phyloP scores from a whole-genome alignment of 192 early-diverging fungal genomes.

The Coemansia sp. region DNA sequence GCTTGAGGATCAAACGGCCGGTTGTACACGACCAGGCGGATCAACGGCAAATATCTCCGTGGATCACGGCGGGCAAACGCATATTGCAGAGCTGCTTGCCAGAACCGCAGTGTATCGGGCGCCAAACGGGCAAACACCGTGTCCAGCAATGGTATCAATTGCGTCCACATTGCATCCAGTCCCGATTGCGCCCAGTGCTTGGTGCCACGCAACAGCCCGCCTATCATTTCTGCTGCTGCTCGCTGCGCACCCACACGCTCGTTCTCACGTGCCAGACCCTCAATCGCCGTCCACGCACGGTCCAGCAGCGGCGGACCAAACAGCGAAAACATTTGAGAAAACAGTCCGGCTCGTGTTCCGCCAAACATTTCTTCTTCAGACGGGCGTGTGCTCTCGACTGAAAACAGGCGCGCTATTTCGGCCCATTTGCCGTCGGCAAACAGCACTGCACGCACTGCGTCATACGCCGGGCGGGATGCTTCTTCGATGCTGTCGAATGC shows the following conservation, averaged over 20 bases:
- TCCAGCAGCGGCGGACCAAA: constrained; percentile 65
- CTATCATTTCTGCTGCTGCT: constrained; percentile 75
- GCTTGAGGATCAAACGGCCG: constrained; percentile 68
- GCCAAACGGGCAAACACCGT: constrained; percentile 65
- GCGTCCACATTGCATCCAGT: constrained; percentile 64
- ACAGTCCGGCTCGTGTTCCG: constrained; percentile 60
- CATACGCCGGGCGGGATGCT: constrained; percentile 57
- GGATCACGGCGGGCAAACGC: constrained; percentile 71
- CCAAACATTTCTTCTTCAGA: constrained; percentile 69
- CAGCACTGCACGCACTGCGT: constrained; percentile 58
- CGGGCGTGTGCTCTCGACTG: constrained; percentile 64
- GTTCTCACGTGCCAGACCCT: constrained; percentile 46
- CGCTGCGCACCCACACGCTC: constrained; percentile 80
- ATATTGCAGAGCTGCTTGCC: constrained; percentile 71
- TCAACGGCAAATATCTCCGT: constrained; percentile 71
- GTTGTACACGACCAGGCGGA: constrained; percentile 64
- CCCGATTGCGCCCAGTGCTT: constrained; percentile 76
- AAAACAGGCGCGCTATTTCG: constrained; percentile 60
- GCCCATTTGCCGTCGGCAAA: constrained; percentile 67
- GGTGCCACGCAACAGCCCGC: constrained; percentile 79
- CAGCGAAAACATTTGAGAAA: constrained; percentile 68
- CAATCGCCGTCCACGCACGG: constrained; percentile 58
- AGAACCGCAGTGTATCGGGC: constrained; percentile 73
- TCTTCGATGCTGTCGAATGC: constrained; percentile 60
- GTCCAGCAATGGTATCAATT: constrained; percentile 64